Percentiles rank a stretch among this genome's conserved stretches.
Evolutionary conservation across 768 basidiomycete genomes (phyloP).

Genomic region (Daedaleopsis sinensis): DNA sequence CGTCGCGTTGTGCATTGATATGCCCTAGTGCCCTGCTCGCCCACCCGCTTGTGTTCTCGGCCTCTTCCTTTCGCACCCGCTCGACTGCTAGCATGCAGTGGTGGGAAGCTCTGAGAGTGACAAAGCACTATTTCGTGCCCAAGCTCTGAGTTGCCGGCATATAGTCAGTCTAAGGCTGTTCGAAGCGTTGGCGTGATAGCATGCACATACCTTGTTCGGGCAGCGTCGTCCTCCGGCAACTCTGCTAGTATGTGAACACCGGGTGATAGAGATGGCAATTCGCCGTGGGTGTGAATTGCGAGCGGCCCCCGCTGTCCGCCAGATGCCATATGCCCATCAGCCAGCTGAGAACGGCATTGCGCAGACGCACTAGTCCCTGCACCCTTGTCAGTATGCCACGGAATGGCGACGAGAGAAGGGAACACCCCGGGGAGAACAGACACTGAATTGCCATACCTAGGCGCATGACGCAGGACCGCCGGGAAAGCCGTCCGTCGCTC

Average conservation of each 20-base stretch:
- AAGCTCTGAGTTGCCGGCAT: not conserved
- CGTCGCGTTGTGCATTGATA: not conserved
- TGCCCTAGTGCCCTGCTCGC: not conserved
- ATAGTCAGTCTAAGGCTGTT: not conserved
- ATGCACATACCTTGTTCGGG: not conserved
- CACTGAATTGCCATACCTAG: not conserved
- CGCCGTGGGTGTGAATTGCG: not conserved
- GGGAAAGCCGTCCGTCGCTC: not conserved
- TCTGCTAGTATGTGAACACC: not conserved
- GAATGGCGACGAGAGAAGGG: not conserved
- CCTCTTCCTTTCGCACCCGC: not conserved
- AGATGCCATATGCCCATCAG: no score
- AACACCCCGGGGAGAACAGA: not conserved
- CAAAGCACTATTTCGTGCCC: not conserved
- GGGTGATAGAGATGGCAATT: not conserved
- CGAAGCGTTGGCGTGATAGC: not conserved
- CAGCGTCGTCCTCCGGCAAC: not conserved
- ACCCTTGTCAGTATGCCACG: not conserved
- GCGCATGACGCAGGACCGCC: not conserved
- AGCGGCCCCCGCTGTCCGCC: not conserved
- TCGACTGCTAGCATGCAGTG: not conserved
- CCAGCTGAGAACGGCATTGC: not conserved
- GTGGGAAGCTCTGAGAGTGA: not conserved
- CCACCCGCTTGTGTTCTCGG: not conserved
- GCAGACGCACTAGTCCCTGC: not conserved